Evolutionary conservation across 495 filamentous ascomycete species (phyloP), one percentile per base, ranked within the genome.

Genomic region (Annulohypoxylon nitens): DNA sequence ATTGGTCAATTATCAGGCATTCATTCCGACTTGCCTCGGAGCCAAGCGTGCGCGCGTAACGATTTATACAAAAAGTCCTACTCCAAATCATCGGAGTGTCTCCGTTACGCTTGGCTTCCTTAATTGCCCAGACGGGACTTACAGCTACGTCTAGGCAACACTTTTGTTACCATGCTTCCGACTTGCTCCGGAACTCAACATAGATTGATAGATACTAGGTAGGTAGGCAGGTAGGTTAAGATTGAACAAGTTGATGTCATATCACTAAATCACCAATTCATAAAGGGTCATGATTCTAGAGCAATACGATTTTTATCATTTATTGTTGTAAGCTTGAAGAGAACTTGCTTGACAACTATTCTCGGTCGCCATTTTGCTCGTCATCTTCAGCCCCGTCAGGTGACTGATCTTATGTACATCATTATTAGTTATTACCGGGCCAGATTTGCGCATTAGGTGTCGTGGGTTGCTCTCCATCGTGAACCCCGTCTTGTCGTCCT

Each of bases 361-460:
- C 45, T 76, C 16, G 54, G 60, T 64, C 41, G 62, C 43, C 65
- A 66, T 62, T 54, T 25, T 64, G 64, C 61, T 71, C 69, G 45
- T 67, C n/a, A 58, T 51, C 68, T 51, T 51, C 50, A 62, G 53
- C 58, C 55, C 26, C 50, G 48, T 64, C 50, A n/a, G 67, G 68
- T 64, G 60, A 54, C 39, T 60, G 73, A 61, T 71, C 57, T 45
- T 78, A 77, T 80, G 62, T 77, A 78, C 76, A 78, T 75, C 69
- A 73, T 69, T 71, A 79, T 79, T 79, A 79, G 72, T 72, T 79
- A 79, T 79, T 79, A 79, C 67, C 78, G 76, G 76, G 74, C 78
- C 75, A 78, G 74, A 71, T 76, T 78, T 72, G 76, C 74, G 74
- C 58, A 76, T 79, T 79, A 78, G 67, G 71, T 74, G 70, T 61